These are phyloP conservation scores for Colletotrichum siamense DNA, from an alignment of 2,329 filamentous ascomycete genomes.

Conservation along the genomic window DNA sequence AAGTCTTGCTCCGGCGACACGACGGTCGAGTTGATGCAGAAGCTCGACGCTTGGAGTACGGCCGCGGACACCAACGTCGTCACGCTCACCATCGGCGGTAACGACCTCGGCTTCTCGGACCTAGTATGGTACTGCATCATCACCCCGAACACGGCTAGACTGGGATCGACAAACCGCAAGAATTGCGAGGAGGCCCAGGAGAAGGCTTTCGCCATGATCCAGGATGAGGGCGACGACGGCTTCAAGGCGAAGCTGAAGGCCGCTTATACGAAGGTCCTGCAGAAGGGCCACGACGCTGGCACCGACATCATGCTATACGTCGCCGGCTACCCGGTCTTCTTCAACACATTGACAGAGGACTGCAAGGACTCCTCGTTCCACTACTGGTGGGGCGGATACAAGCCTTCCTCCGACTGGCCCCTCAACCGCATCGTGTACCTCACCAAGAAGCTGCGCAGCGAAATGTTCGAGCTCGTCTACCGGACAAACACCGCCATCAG, in stretches of 20 bases:
- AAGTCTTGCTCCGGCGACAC: not conserved
- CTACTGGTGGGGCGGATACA: not conserved
- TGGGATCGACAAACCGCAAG: not conserved
- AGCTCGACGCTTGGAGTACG: not conserved
- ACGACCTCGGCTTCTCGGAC: not conserved
- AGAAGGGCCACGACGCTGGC: not conserved
- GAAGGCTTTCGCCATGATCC: not conserved
- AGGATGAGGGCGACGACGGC: not conserved
- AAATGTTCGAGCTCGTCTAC: not conserved
- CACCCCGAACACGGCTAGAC: not conserved
- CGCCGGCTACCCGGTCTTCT: not conserved
- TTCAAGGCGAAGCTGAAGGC: not conserved
- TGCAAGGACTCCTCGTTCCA: not conserved
- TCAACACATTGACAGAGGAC: not conserved
- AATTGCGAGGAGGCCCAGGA: not conserved
- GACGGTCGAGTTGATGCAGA: not conserved
- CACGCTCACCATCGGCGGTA: not conserved
- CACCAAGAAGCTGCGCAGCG: not conserved
- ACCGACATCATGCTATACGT: not conserved
- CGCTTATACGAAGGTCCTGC: not conserved
- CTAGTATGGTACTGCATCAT: not conserved
- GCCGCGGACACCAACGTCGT: not conserved
- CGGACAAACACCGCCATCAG: not conserved
- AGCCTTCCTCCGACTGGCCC: not conserved
- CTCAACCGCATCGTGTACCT: not conserved